These are phyloP conservation scores for Penicillium coprophilum DNA, from an alignment of 495 filamentous ascomycete species.

Conservation along the genomic window DNA sequence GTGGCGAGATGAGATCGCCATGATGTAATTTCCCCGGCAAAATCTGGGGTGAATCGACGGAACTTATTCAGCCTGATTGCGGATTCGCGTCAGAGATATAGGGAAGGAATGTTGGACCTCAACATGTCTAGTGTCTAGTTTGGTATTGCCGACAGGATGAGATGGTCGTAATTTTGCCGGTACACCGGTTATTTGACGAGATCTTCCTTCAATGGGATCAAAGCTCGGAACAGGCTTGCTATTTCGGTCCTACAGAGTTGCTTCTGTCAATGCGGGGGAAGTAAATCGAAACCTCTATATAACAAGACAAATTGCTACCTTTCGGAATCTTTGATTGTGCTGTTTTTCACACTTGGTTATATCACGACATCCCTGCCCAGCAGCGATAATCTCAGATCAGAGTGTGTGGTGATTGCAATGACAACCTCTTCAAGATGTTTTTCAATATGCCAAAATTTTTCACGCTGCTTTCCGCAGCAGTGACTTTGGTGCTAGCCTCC, in stretches of 20 bases:
- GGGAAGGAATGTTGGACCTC: neutral
- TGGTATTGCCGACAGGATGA: neutral
- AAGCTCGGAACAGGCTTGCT: neutral
- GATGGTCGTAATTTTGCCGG: neutral
- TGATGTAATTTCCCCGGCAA: conserved; percentile 22
- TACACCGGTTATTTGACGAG: neutral
- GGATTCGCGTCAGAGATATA: neutral
- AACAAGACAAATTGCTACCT: neutral
- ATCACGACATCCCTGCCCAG: neutral
- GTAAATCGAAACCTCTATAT: neutral
- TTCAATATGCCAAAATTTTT: neutral
- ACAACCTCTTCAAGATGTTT: neutral
- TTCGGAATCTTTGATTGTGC: neutral
- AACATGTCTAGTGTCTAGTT: neutral
- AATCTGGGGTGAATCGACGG: neutral
- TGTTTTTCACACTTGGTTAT: neutral
- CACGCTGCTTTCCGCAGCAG: neutral
- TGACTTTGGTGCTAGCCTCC: neutral
- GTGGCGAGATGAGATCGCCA: conserved; percentile 13
- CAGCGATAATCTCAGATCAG: no score
- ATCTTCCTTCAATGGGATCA: conserved; percentile 14
- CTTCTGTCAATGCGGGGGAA: conserved; percentile 4
- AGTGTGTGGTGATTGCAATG: neutral
- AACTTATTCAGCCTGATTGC: conserved; percentile 10
- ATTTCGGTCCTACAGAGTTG: neutral